phyloP scores from a whole-genome alignment of 2,329 filamentous ascomycete genomes.

The Pseudopyricularia javanii region DNA sequence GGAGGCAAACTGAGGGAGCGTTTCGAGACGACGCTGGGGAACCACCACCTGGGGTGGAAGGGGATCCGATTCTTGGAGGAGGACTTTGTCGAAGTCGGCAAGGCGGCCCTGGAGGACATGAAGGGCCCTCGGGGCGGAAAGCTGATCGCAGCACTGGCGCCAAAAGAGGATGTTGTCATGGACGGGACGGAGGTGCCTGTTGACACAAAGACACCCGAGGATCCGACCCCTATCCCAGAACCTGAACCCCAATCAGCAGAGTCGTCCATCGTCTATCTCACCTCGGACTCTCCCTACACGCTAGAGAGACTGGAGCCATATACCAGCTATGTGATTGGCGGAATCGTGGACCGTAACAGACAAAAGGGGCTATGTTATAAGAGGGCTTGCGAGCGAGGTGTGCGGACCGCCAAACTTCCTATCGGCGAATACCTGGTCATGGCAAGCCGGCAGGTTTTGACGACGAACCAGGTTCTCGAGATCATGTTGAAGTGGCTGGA shows the following conservation, averaged over 20 bases:
- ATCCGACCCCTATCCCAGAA: constrained; percentile 19
- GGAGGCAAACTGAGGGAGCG: constrained; percentile 62
- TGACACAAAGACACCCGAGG: background rate
- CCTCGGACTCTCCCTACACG: constrained; percentile 80
- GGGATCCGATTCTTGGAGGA: constrained; percentile 60
- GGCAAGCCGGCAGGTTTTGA: constrained; percentile 71
- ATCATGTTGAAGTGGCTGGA: constrained; percentile 95
- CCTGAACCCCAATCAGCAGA: constrained; percentile 17
- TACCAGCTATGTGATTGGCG: constrained; percentile 86
- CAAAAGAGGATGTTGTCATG: constrained; percentile 12
- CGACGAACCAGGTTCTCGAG: constrained; percentile 92
- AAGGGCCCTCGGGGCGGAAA: constrained; percentile 37
- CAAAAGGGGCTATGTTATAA: constrained; percentile 92
- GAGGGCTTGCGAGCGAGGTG: constrained; percentile 58
- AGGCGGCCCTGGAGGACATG: constrained; percentile 59
- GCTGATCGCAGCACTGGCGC: constrained; percentile 42
- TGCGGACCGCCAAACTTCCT: constrained; percentile 81
- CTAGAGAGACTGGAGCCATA: constrained; percentile 74
- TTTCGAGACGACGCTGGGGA: constrained; percentile 63
- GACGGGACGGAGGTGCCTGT: background rate
- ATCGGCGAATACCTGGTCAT: constrained; percentile 95
- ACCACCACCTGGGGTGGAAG: constrained; percentile 69
- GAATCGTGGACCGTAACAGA: constrained; percentile 89
- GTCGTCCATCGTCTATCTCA: constrained; percentile 65
- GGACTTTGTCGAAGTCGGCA: constrained; percentile 60